Evolutionary conservation across 371 early-diverging fungal genomes (phyloP).

Genomic region (Mucor piriformis): DNA sequence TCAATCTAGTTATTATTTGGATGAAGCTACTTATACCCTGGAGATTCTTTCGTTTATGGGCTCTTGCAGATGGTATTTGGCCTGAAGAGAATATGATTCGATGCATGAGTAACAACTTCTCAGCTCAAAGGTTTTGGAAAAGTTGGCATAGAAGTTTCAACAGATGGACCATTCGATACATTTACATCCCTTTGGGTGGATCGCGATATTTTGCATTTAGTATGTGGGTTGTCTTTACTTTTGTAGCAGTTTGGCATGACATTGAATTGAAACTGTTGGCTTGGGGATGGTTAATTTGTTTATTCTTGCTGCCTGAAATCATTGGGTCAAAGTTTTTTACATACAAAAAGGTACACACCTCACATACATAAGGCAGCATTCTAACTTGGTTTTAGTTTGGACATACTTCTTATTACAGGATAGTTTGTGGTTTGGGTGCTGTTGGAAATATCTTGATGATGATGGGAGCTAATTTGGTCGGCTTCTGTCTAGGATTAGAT

Average conservation of each 20-base stretch:
- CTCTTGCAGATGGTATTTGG: constrained; percentile 84
- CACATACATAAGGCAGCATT: no score
- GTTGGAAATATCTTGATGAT: constrained; percentile 86
- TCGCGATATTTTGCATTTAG: constrained; percentile 63
- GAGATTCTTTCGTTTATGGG: constrained; percentile 94
- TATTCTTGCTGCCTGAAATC: constrained; percentile 86
- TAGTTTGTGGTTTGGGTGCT: constrained; percentile 82
- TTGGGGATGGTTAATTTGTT: constrained; percentile 92
- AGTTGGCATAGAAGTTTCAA: constrained; percentile 93
- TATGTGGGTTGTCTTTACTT: constrained; percentile 85
- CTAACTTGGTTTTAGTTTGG: no score
- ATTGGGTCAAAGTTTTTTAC: constrained; percentile 67
- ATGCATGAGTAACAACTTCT: constrained; percentile 93
- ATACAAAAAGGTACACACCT: constrained; percentile 43
- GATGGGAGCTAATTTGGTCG: constrained; percentile 95
- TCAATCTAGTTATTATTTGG: constrained; percentile 89
- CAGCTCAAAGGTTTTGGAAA: constrained; percentile 88
- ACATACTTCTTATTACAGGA: constrained; percentile 71
- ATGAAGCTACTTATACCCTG: constrained; percentile 89
- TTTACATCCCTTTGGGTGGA: constrained; percentile 93
- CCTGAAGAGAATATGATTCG: constrained; percentile 91
- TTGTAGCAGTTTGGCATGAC: constrained; percentile 97
- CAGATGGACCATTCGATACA: constrained; percentile 87
- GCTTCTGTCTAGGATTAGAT: constrained; percentile 89
- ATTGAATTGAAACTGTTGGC: constrained; percentile 81